These are phyloP conservation scores for Entamoeba histolytica DNA, from an alignment of 208 protist species.

Conservation along the genomic window DNA sequence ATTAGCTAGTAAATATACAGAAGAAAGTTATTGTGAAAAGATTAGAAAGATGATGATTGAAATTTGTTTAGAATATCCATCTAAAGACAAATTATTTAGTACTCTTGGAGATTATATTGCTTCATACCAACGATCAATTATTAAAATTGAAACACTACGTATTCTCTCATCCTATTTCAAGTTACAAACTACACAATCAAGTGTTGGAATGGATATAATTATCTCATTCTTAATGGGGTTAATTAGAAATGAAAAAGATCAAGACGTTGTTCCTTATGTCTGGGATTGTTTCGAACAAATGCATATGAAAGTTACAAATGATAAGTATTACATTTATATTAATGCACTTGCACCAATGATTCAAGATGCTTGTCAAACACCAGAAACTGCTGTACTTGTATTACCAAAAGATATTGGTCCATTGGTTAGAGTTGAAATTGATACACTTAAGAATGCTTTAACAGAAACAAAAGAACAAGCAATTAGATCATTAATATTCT, in stretches of 20 bases:
- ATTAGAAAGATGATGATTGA: not conserved
- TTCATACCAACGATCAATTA: not conserved
- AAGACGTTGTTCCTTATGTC: not conserved
- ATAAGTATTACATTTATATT: not conserved
- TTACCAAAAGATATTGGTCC: not conserved
- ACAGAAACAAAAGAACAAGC: not conserved
- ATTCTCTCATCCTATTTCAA: not conserved
- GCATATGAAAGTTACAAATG: not conserved
- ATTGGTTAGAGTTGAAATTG: not conserved
- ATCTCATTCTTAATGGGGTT: not conserved
- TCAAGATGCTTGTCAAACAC: not conserved
- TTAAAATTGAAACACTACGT: not conserved
- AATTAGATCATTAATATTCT: not conserved
- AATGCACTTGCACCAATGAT: not conserved
- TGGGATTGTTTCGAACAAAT: not conserved
- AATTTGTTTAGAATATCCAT: not conserved
- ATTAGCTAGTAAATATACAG: not conserved
- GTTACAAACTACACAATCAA: not conserved
- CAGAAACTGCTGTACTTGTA: not conserved
- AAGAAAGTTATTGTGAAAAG: not conserved
- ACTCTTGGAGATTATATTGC: not conserved
- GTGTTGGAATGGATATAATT: not conserved
- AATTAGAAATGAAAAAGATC: not conserved
- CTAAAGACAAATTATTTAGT: not conserved
- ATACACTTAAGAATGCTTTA: not conserved